These are phyloP conservation scores for Agrostemma githago DNA, from an alignment of 148 eudicot species.

Conservation along the genomic window DNA sequence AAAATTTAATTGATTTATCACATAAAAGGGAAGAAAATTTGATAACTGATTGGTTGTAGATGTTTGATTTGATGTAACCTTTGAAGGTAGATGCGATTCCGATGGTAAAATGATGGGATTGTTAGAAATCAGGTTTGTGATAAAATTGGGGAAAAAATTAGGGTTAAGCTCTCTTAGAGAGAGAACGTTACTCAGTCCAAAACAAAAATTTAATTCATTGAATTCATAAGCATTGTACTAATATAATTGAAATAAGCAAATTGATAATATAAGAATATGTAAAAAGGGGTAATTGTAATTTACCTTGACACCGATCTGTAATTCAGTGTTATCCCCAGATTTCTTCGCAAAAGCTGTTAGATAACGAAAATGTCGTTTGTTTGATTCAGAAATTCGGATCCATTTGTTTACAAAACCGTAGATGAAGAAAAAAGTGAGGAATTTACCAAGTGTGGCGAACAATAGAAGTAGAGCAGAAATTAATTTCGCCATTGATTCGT, in stretches of 20 bases:
- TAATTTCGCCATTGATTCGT: conserved; percentile 35
- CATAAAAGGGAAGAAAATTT: too few species aligned
- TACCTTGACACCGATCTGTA: conserved; percentile 99
- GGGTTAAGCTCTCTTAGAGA: too few species aligned
- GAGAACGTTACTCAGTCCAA: too few species aligned
- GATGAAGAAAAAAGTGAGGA: not conserved
- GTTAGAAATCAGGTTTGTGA: too few species aligned
- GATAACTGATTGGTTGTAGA: too few species aligned
- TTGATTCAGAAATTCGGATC: conserved; percentile 6
- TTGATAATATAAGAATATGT: not conserved
- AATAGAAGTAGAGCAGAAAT: conserved; percentile 28
- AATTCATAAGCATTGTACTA: not conserved
- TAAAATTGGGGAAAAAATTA: too few species aligned
- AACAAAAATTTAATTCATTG: too few species aligned
- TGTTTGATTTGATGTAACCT: too few species aligned
- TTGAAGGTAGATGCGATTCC: too few species aligned
- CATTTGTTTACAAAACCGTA: not conserved
- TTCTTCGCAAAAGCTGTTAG: conserved; percentile 58
- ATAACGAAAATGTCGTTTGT: not conserved
- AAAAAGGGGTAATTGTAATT: not conserved
- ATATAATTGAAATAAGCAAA: not conserved
- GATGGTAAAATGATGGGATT: too few species aligned
- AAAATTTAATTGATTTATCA: too few species aligned
- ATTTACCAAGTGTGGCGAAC: conserved; percentile 37
- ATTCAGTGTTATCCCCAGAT: conserved; percentile 63